Evolutionary conservation across 495 filamentous ascomycete species (phyloP).

Genomic region (Talaromyces nanjingensis): DNA sequence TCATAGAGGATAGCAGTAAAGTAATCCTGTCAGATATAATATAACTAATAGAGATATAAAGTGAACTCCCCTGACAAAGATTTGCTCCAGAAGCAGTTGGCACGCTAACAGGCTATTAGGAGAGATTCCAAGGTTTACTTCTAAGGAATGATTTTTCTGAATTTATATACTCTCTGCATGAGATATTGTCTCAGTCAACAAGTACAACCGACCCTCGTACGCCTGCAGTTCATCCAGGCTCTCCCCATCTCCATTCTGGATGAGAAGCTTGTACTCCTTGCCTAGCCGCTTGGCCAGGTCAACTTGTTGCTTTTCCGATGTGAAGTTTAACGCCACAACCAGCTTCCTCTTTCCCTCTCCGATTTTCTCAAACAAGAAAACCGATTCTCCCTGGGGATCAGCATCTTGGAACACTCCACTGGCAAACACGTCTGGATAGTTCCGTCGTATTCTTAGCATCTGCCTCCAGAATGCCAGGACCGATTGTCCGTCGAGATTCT

Average conservation of each 20-base stretch:
- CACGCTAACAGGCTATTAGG: no score
- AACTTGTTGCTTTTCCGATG: slow-evolving; percentile 14
- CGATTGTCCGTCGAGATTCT: slow-evolving; percentile 28
- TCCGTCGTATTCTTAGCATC: slow-evolving; percentile 33
- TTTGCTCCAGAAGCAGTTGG: no score
- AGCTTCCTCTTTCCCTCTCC: slow-evolving; percentile 10
- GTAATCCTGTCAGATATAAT: no score
- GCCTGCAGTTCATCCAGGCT: slow-evolving; percentile 13
- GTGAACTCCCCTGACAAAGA: no score
- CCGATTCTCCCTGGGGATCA: slow-evolving; percentile 23
- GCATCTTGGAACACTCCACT: slow-evolving; percentile 39
- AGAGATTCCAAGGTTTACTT: no score
- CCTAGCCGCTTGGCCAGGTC: slow-evolving; percentile 17
- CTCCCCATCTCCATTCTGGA: slow-evolving; percentile 15
- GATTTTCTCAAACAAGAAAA: slow-evolving; percentile 24
- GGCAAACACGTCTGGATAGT: slow-evolving; percentile 34
- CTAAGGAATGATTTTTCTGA: no score
- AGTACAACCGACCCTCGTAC: slow-evolving; percentile 19
- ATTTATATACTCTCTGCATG: neutral
- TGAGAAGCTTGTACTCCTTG: slow-evolving; percentile 5
- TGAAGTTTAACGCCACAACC: slow-evolving; percentile 20
- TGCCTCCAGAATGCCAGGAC: slow-evolving; percentile 41
- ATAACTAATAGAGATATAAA: no score
- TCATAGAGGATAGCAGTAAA: no score
- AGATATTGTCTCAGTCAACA: neutral